Evolutionary conservation across 371 early-diverging fungal genomes (phyloP).

Genomic region (Syncephalastrum monosporum): DNA sequence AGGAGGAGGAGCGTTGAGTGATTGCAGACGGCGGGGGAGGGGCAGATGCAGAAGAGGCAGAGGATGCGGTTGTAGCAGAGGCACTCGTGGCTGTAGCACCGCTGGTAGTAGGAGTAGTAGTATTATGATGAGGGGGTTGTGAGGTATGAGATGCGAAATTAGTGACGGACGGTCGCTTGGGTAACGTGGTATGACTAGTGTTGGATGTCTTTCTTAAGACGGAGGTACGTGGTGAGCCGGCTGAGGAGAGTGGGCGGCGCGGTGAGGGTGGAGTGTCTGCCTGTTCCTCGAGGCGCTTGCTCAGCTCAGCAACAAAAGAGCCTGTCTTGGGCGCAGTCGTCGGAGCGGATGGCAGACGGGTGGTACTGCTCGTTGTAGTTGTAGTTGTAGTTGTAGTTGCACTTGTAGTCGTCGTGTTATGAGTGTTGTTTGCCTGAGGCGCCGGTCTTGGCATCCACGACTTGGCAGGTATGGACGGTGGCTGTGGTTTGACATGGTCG

Average conservation of each 20-base stretch:
- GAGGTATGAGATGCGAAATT: slow-evolving; percentile 2
- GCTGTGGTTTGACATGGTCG: slow-evolving; percentile 3
- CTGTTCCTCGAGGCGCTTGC: slow-evolving; percentile 27
- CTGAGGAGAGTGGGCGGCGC: not conserved
- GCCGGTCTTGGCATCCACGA: slow-evolving; percentile 12
- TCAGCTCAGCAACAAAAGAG: slow-evolving; percentile 34
- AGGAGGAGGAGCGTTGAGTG: not conserved
- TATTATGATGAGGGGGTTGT: no score
- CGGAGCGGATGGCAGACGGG: slow-evolving; percentile 1
- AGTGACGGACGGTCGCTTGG: slow-evolving; percentile 4
- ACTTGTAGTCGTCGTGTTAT: slow-evolving; percentile 2
- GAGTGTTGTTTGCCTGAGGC: not conserved
- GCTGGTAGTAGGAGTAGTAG: not conserved
- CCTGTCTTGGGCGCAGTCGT: slow-evolving; percentile 23
- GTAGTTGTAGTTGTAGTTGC: not conserved
- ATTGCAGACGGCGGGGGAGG: not conserved
- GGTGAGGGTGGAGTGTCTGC: slow-evolving; percentile 3
- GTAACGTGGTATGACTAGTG: no score
- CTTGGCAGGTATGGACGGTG: slow-evolving; percentile 9
- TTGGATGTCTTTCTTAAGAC: slow-evolving; percentile 8
- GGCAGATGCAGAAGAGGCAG: slow-evolving; percentile 2
- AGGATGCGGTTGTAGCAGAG: not conserved
- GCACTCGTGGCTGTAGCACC: not conserved
- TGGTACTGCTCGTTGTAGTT: no score
- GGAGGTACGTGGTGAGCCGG: slow-evolving; percentile 9